Base-by-base conservation (phyloP, 2,329 filamentous ascomycete genomes). In the Cordyceps cicadae region DNA sequence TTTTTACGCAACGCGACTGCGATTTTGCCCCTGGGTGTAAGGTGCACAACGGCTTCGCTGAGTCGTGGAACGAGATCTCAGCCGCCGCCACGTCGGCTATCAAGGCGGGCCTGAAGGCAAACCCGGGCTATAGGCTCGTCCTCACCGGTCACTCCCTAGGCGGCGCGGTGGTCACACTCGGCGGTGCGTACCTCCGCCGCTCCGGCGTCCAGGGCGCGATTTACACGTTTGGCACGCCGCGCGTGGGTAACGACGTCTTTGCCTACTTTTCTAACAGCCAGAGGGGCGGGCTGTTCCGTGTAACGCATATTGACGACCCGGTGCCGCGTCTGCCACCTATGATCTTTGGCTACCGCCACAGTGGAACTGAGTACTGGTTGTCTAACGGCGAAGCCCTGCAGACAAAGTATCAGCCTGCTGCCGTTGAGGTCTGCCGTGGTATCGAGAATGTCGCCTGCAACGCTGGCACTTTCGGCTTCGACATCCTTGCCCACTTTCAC, bases 101-200 rank as follows among this genome's bases (percentile, higher is more conserved):
- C 21, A 64, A 71, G 19, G 62, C 69, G 1, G 82, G 83, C 3
- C 69, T 68, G 45, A 67, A 68, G 1, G 69, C 75, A 32, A 72
- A 84, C 72, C 83, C 85, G 1, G 63, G 62, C 52, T 87, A 80
- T 74, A 70, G 70, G 51, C 68, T 88, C 68, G 69, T 87, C n/a
- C 71, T 80, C n/a, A 85, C 85, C 0, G 88, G 87, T 39, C 87
- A 90, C 75, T 87, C 84, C 9, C 81, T 90, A 3, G 87, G 87
- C 53, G 87, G 77, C 29, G 86, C 86, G 7, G 75, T 90, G 2
- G 84, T 81, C 45, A 83, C 81, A 7, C 70, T 90, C 5, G 86
- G 78, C 0, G 82, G 79, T 0, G 82, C 79, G 0, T 77, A 82
- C 64, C 72, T 88, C 24, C 80, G 85, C 52, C 70, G 70, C 6